These are phyloP conservation scores for Lodderomyces pseudojiufengensis DNA, from an alignment of 1,139 yeast genomes.

Conservation along the genomic window DNA sequence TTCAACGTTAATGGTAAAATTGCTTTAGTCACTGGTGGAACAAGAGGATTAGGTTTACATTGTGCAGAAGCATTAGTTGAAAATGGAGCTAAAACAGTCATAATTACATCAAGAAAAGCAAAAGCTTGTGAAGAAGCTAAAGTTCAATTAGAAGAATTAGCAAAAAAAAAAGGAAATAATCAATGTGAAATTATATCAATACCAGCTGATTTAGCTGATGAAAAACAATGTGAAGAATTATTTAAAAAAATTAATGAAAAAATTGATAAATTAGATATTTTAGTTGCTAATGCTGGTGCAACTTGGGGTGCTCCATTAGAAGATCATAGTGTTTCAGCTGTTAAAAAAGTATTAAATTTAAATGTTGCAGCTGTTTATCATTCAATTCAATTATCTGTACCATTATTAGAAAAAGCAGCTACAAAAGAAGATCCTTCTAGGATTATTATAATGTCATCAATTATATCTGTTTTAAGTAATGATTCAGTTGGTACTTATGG, in stretches of 20 bases:
- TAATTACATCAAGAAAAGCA: conserved; percentile 64
- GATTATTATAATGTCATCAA: conserved; percentile 65
- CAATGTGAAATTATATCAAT: conserved; percentile 47
- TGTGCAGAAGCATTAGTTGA: conserved; percentile 64
- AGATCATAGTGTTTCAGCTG: conserved; percentile 58
- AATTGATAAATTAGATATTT: conserved; percentile 52
- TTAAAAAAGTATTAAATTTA: conserved; percentile 61
- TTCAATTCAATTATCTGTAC: conserved; percentile 60
- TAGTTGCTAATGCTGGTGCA: conserved; percentile 80
- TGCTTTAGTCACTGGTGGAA: conserved; percentile 77
- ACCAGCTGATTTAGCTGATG: conserved; percentile 58
- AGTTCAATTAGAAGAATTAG: conserved; percentile 44
- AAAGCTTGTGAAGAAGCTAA: conserved; percentile 64
- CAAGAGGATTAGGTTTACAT: conserved; percentile 69
- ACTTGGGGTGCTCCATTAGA: conserved; percentile 72
- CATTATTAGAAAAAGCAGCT: conserved; percentile 55
- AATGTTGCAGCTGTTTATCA: conserved; percentile 72
- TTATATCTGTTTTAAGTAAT: conserved; percentile 43
- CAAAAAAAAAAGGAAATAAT: conserved; percentile 35
- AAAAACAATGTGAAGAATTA: conserved; percentile 48
- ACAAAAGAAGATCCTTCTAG: conserved; percentile 61
- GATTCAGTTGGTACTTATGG: conserved; percentile 61
- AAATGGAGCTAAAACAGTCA: conserved; percentile 62
- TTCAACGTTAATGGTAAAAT: conserved; percentile 58
- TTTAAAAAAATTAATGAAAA: conserved; percentile 38